Conservation (phyloP, 179 eudicot species). For the Vitellaria paradoxa region DNA sequence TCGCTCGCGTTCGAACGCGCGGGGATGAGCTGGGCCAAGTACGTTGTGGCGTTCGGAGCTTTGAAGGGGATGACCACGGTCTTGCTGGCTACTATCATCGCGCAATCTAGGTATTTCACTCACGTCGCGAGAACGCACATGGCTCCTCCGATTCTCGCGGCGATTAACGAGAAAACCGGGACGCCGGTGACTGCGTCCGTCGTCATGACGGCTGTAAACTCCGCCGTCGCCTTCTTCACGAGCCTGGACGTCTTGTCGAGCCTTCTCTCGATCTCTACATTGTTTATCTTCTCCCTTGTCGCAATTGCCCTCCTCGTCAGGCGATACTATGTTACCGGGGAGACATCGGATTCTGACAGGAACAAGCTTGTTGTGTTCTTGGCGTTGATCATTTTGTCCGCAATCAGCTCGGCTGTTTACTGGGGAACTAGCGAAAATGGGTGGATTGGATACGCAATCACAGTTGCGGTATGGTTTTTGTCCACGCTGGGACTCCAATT, state of each 20-base stretch:
- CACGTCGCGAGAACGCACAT: conserved; percentile 74
- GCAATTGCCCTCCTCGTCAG: conserved; percentile 47
- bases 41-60: conserved; percentile 65
- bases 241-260: neutral
- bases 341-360: conserved; percentile 33
- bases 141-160: conserved; percentile 65
- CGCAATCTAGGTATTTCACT: conserved; percentile 57
- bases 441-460: conserved; percentile 34
- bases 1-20: conserved; percentile 52
- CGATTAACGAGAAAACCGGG: conserved; percentile 44
- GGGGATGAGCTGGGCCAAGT: conserved; percentile 69
- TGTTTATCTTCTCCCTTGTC: conserved; percentile 10
- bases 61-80: conserved; percentile 58
- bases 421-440: conserved; percentile 43
- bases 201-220: conserved; percentile 42
- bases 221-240: conserved; percentile 14
- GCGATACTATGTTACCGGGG: conserved; percentile 49
- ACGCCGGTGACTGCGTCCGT: conserved; percentile 66
- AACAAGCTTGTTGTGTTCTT: conserved; percentile 45
- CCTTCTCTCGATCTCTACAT: conserved; percentile 6
- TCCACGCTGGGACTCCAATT: conserved; percentile 20
- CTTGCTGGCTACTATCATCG: conserved; percentile 5
- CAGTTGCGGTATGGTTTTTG: neutral
- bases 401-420: conserved; percentile 38
- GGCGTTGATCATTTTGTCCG: conserved; percentile 41